Evolutionary conservation across 768 basidiomycete species (phyloP), one percentile per base, ranked within the genome.

Genomic region (Naganishia friedmannii): DNA sequence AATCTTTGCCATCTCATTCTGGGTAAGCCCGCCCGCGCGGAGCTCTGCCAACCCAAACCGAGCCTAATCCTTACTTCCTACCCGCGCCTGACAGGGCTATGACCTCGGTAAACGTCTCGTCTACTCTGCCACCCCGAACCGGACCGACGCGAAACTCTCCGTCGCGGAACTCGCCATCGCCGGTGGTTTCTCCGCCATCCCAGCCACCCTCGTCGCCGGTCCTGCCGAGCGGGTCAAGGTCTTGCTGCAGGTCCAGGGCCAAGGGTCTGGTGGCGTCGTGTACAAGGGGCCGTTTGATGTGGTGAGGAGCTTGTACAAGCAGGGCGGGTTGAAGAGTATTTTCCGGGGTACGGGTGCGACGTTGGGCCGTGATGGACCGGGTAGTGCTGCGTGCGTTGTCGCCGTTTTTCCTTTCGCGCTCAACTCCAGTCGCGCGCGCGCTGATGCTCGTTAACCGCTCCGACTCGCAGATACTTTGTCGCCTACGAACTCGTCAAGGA

Each of bases 221-320:
- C 96, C 96, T 0, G 92, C 96, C 0, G 96, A 99, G 79, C 86
- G 96, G 63, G 93, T 96, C 66, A 99, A 99, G 80, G 96, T 99
- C 19, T 82, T 99, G 32, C 83, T 99, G 29, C 95, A 99, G 84
- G 87, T 94, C 7, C 90, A 94, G 86, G 93, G 93, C 8, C 92
- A 95, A 81, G 91, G 88, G 53, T 85, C 87, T 5, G 82, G 86
- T 6, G 85, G 84, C 29, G 86, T 87, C 75, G 46, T 65, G 19
- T 98, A 97, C 82, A 91, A 86, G 71, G 96, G 96, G 66, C 93
- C 97, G 19, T 79, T 91, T 37, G 94, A 97, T 80, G 96, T 96
- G 1, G 85, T 98, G 72, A 85, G 85, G 72, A 90, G 93, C 76
- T 84, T 98, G 23, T 98, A 99, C 84, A 88, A 86, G 72, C 94